phyloP scores from a whole-genome alignment of 2,329 filamentous ascomycete genomes.

The Scleromitrula shiraiana region DNA sequence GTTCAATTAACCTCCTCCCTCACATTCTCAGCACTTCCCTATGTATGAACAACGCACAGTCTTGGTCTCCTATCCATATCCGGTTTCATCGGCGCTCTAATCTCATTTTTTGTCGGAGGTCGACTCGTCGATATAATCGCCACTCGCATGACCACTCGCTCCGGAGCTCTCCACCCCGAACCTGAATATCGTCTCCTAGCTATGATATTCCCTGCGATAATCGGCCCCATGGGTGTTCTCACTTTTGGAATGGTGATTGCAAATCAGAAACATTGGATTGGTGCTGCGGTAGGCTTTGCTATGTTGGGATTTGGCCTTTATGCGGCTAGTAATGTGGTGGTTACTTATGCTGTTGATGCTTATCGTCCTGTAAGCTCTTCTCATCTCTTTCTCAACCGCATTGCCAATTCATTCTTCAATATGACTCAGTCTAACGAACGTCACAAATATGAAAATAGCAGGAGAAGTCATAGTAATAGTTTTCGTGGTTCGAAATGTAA shows the following conservation, averaged over 20 bases:
- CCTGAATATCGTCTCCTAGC: constrained; percentile 24
- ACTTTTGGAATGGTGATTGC: constrained; percentile 25
- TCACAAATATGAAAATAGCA: constrained; percentile 12
- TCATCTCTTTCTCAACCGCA: not conserved
- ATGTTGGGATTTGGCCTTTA: constrained; percentile 30
- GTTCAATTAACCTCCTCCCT: constrained; percentile 14
- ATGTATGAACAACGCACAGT: constrained; percentile 8
- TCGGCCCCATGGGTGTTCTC: constrained; percentile 27
- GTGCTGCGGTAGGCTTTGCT: constrained; percentile 21
- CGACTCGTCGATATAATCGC: constrained; percentile 26
- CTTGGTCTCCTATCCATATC: constrained; percentile 12
- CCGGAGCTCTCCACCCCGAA: constrained; percentile 5
- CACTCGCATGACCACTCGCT: constrained; percentile 9
- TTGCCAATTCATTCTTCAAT: not conserved
- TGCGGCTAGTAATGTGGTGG: constrained; percentile 25
- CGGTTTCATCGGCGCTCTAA: constrained; percentile 13
- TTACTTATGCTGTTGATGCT: constrained; percentile 28
- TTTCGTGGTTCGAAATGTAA: constrained; percentile 29
- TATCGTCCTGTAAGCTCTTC: constrained; percentile 10
- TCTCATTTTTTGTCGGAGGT: constrained; percentile 20
- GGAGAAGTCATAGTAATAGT: constrained; percentile 28
- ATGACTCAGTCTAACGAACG: not conserved
- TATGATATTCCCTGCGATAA: constrained; percentile 23
- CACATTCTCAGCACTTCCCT: constrained; percentile 10
- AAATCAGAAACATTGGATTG: constrained; percentile 10